phyloP scores from a whole-genome alignment of 495 filamentous ascomycete genomes.

The Chaetomidium leptoderma region DNA sequence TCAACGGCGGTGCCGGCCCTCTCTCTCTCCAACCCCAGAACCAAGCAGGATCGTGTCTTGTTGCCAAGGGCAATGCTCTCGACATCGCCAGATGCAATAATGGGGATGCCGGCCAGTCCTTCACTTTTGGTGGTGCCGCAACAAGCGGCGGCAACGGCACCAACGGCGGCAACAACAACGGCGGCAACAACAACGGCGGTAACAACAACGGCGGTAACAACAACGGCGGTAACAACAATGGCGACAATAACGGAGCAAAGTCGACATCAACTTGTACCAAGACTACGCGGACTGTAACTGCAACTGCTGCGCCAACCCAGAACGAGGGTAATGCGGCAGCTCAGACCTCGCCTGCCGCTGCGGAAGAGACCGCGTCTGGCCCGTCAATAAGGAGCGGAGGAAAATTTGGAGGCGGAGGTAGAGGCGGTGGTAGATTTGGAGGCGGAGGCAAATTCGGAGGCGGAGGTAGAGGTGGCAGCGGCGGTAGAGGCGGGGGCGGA shows the following conservation, averaged over 20 bases:
- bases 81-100: conserved; percentile 43
- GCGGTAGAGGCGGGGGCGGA: too few relatives aligned
- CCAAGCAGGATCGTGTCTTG: conserved; percentile 41
- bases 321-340: background rate
- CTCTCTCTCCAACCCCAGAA: conserved; percentile 44
- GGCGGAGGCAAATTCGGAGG: too few relatives aligned
- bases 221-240: conserved; percentile 4
- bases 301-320: conserved; percentile 10
- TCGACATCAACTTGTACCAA: conserved; percentile 21
- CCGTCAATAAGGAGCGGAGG: too few relatives aligned
- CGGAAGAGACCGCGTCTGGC: conserved; percentile 11
- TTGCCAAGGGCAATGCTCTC: conserved; percentile 42
- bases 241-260: conserved; percentile 1
- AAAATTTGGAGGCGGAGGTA: too few relatives aligned
- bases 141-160: conserved; percentile 11
- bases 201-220: conserved; percentile 4
- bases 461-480: too few relatives aligned
- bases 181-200: conserved; percentile 7
- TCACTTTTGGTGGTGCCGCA: conserved; percentile 41
- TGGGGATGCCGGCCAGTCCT: conserved; percentile 42
- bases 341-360: conserved; percentile 3
- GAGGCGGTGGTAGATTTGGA: too few relatives aligned
- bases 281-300: conserved; percentile 22
- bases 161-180: background rate
- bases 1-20: conserved; percentile 40